These are phyloP conservation scores for Themeda triandra DNA, from an alignment of 176 grass and related monocot genomes.

Conservation along the genomic window DNA sequence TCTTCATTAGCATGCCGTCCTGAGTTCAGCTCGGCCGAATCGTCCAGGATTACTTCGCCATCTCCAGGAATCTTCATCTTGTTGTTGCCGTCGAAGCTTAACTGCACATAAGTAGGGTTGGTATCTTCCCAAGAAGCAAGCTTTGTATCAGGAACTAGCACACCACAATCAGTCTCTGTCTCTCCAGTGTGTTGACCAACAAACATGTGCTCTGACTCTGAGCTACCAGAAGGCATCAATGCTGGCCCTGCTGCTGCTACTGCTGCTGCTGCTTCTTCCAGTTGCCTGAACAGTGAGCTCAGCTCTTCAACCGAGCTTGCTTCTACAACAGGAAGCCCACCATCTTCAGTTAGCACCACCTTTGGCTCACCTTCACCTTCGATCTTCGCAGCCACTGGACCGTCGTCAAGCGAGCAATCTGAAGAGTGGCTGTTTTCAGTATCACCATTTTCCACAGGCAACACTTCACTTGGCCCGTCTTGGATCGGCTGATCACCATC, in stretches of 20 bases:
- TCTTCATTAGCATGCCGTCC: not conserved
- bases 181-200: not conserved
- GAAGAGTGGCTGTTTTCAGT: not conserved
- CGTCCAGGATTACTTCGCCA: not conserved
- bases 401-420: not conserved
- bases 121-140: not conserved
- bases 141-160: slow-evolving; percentile 24
- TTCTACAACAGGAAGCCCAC: slow-evolving; percentile 23
- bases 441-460: not conserved
- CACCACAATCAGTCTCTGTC: not conserved
- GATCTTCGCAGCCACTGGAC: not conserved
- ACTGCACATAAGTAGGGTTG: not conserved
- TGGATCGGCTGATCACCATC: not conserved
- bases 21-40: not conserved
- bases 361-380: not conserved
- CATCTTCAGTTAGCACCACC: not conserved
- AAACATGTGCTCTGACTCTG: not conserved
- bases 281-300: slow-evolving; percentile 11
- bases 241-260: not conserved
- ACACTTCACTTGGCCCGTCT: not conserved
- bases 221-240: not conserved
- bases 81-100: not conserved
- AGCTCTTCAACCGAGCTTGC: slow-evolving; percentile 14
- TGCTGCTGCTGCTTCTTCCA: not conserved
- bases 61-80: not conserved